phyloP scores from a whole-genome alignment of 2,329 filamentous ascomycete genomes.

The Aspergillus melleus region DNA sequence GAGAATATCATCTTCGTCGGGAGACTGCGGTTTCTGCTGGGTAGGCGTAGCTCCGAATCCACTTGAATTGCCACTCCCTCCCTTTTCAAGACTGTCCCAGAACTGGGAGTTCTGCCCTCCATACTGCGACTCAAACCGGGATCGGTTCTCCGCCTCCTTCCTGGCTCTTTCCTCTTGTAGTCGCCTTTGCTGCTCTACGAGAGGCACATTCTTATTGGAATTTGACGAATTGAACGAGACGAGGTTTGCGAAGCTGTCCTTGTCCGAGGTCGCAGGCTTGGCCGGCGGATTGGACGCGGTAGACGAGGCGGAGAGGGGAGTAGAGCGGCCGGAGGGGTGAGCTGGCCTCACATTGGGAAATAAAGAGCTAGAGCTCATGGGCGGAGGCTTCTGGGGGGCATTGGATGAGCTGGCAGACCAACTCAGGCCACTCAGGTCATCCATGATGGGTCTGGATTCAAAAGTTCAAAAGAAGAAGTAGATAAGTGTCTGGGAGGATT shows the following conservation, averaged over 20 bases:
- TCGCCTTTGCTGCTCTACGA: conserved; percentile 65
- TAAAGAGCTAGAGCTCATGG: conserved; percentile 36
- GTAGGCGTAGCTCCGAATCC: conserved; percentile 41
- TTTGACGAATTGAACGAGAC: conserved; percentile 57
- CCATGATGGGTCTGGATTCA: conserved; percentile 36
- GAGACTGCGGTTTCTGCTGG: conserved; percentile 48
- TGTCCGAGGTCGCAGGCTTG: conserved; percentile 43
- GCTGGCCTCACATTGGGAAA: conserved; percentile 40
- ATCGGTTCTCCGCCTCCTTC: conserved; percentile 73
- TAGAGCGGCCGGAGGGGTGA: conserved; percentile 44
- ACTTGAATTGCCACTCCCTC: conserved; percentile 46
- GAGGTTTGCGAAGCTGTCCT: conserved; percentile 61
- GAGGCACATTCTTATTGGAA: conserved; percentile 65
- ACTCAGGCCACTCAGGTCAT: conserved; percentile 49
- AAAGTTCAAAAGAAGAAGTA: conserved; percentile 9
- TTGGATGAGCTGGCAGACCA: conserved; percentile 41
- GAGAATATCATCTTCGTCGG: conserved; percentile 59
- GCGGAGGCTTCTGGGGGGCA: conserved; percentile 36
- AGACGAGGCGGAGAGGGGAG: conserved; percentile 38
- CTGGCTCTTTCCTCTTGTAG: conserved; percentile 73
- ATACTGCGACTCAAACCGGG: conserved; percentile 73
- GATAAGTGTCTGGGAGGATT: conserved; percentile 21
- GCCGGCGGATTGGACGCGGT: conserved; percentile 37
- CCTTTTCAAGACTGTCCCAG: conserved; percentile 70
- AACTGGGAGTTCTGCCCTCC: conserved; percentile 66